phyloP scores from a whole-genome alignment of 2,329 filamentous ascomycete genomes.

The Stemphylium beticola region DNA sequence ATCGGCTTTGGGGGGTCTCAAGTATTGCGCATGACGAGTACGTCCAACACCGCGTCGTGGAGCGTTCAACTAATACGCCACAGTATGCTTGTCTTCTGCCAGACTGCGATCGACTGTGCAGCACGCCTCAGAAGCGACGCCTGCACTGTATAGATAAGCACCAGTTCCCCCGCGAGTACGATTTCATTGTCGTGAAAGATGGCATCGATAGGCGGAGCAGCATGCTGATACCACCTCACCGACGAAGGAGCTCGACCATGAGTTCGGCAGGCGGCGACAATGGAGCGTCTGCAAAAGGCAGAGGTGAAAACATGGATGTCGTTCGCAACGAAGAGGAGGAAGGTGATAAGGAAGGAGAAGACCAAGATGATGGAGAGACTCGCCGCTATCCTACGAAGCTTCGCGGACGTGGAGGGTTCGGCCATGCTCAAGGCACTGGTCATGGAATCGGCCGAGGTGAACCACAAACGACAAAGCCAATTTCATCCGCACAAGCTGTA shows the following conservation, averaged over 20 bases:
- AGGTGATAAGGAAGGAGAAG: constrained; percentile 4
- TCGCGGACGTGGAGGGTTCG: constrained; percentile 41
- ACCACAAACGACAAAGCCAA: background rate
- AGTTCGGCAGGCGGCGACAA: constrained; percentile 18
- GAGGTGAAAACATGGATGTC: constrained; percentile 35
- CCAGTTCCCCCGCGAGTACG: constrained; percentile 71
- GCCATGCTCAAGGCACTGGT: constrained; percentile 26
- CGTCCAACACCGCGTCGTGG: constrained; percentile 3
- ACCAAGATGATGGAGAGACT: constrained; percentile 15
- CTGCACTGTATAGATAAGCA: constrained; percentile 95
- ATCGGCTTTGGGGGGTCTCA: background rate
- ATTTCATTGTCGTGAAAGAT: constrained; percentile 72
- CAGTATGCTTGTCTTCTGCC: constrained; percentile 91
- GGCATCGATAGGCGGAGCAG: constrained; percentile 88
- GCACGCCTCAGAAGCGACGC: constrained; percentile 80
- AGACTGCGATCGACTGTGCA: constrained; percentile 83
- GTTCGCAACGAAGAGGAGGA: constrained; percentile 24
- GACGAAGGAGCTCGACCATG: constrained; percentile 39
- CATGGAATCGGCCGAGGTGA: constrained; percentile 17
- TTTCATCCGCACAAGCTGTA: constrained; percentile 38
- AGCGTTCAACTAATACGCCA: constrained; percentile 13
- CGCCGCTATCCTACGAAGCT: constrained; percentile 30
- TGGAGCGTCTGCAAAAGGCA: constrained; percentile 12
- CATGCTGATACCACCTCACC: constrained; percentile 64
- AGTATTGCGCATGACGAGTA: constrained; percentile 6